Conservation (phyloP, 2,329 filamentous ascomycete genomes). For the Polychaeton citri region DNA sequence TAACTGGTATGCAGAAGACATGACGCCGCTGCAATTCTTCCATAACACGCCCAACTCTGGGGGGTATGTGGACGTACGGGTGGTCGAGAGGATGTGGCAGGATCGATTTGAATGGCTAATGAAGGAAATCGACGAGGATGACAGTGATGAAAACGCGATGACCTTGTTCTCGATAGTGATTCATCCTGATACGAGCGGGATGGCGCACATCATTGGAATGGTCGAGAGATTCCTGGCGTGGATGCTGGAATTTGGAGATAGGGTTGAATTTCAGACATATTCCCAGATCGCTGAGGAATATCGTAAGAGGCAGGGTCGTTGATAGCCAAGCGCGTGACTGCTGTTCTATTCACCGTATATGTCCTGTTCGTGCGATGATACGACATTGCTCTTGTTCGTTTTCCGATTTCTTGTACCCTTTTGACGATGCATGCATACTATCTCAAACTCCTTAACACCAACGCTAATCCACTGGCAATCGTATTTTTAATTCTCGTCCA, state of each 20-base stretch:
- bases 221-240: slow-evolving; percentile 38
- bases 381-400: background rate
- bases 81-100: slow-evolving; percentile 48
- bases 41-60: slow-evolving; percentile 38
- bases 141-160: slow-evolving; percentile 29
- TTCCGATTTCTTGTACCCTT: too few species aligned
- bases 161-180: slow-evolving; percentile 30
- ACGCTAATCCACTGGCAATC: too few species aligned
- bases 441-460: too few species aligned
- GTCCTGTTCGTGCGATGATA: background rate
- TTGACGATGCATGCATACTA: too few species aligned
- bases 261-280: slow-evolving; percentile 34
- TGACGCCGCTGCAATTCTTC: slow-evolving; percentile 35
- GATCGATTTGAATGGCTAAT: slow-evolving; percentile 45
- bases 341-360: background rate
- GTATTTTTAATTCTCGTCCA: background rate
- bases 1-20: slow-evolving; percentile 41
- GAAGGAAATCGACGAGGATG: slow-evolving; percentile 23
- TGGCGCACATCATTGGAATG: slow-evolving; percentile 49
- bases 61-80: slow-evolving; percentile 44
- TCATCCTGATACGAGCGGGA: slow-evolving; percentile 46
- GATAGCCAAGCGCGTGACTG: slow-evolving; percentile 8
- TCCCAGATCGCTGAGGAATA: slow-evolving; percentile 29
- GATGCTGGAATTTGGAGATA: slow-evolving; percentile 32
- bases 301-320: slow-evolving; percentile 1